Percentiles rank a stretch among this genome's conserved stretches.
Conservation (phyloP, 148 eudicot genomes). For the Amaranthus hypochondriacus region DNA sequence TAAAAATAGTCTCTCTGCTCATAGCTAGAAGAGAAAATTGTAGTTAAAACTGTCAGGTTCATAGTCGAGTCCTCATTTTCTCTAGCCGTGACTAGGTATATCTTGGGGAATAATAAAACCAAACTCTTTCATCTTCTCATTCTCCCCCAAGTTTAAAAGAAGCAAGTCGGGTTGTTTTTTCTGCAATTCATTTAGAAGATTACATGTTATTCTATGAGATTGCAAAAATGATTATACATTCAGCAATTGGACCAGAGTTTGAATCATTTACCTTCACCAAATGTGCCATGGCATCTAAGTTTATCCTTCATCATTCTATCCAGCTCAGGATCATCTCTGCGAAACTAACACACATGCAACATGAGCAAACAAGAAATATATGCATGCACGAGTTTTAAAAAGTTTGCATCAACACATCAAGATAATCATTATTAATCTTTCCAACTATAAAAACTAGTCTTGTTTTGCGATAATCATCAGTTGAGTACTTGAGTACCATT, state of each 20-base stretch:
- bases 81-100: constrained; percentile 80
- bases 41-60: constrained; percentile 81
- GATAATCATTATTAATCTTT: neutral
- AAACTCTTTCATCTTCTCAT: constrained; percentile 82
- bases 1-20: neutral
- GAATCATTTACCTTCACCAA: constrained; percentile 88
- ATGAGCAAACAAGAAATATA: too few species aligned
- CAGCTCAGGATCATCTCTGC: constrained; percentile 57
- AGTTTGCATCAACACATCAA: neutral
- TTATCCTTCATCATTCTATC: constrained; percentile 67
- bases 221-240: too few species aligned
- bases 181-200: too few species aligned
- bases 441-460: neutral
- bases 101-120: constrained; percentile 89
- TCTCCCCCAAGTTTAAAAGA: constrained; percentile 59
- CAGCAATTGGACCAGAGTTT: too few species aligned
- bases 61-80: constrained; percentile 59
- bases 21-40: neutral
- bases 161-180: constrained; percentile 35
- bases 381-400: too few species aligned
- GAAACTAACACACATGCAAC: neutral
- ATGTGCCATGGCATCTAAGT: constrained; percentile 96
- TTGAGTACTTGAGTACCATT: neutral
- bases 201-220: too few species aligned
- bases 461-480: neutral